Base-by-base conservation (phyloP, 2,329 filamentous ascomycete genomes). In the Cladosporium velox region DNA sequence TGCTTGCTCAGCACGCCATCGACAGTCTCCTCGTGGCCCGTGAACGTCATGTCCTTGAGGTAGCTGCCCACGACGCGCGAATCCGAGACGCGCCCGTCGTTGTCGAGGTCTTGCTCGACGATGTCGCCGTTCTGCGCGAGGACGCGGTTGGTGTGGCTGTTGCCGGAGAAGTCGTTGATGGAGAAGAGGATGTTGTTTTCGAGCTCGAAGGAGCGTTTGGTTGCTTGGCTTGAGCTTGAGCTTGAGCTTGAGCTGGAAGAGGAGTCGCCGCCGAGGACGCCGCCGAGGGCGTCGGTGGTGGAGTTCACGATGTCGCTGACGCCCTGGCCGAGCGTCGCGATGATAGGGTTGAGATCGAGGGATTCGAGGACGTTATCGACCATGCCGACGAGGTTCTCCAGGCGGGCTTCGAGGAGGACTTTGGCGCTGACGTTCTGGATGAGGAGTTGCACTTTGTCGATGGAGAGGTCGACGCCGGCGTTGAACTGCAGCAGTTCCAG, bases 91-190 rank as follows among this genome's bases (percentile, higher is more conserved):
- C 76, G 76, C 3, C 79, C 81, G 0, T 80, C 83, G 1, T 75
- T 77, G 26, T 82, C 83, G 0, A 79, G 79, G 0, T 87, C 84
- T 70, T 88, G 83, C 71, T 88, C 85, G 1, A 88, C 84, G 68
- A 88, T 88, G 70, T 88, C 88, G 41, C 86, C 86, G 2, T 88
- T 79, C 70, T 88, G 88, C 72, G 88, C 86, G 67, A 88, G 67
- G 15, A 74, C 63, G 15, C 69, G 68, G 74, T 88, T 87, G 41
- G 84, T 87, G 75, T 85, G 84, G 44, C 78, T 80, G 65, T 73
- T 70, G 30, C 70, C 71, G 4, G 78, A 79, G 74, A 87, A 88
- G 78, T 88, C 82, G 77, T 88, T 87, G 73, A 87, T 75, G 47
- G 83, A 85, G 76, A 86, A 88, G 47, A 89, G 81, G 67, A 88